Percentiles rank a stretch among this genome's conserved stretches.
phyloP scores from a whole-genome alignment of 2,329 filamentous ascomycete genomes.

The Aspergillus fumigatus region DNA sequence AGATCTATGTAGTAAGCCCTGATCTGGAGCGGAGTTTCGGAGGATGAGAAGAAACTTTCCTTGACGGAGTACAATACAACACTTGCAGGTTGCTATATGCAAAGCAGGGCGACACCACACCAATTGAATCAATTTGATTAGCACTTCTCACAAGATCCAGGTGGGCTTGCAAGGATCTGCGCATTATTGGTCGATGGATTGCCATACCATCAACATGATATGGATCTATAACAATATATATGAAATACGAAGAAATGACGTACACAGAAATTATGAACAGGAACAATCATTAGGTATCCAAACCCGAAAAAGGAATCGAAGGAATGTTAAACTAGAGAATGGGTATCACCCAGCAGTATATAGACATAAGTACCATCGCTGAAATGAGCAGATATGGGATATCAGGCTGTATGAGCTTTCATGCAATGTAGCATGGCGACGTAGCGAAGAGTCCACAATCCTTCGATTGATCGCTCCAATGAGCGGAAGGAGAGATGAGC shows the following conservation, averaged over 20 bases:
- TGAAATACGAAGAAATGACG: neutral
- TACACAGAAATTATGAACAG: neutral
- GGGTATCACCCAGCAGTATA: constrained; percentile 34
- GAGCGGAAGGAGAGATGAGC: neutral
- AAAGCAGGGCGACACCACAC: too few relatives aligned
- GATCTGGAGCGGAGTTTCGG: too few relatives aligned
- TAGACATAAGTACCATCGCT: constrained; percentile 22
- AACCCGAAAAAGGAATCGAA: constrained; percentile 15
- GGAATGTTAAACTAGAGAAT: constrained; percentile 15
- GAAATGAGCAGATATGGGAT: constrained; percentile 19
- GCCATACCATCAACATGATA: too few relatives aligned
- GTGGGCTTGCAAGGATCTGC: too few relatives aligned
- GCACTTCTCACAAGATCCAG: too few relatives aligned
- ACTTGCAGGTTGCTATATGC: too few relatives aligned
- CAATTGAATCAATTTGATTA: too few relatives aligned
- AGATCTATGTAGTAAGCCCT: too few relatives aligned
- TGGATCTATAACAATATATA: neutral
- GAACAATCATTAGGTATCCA: constrained; percentile 3
- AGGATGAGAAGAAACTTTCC: too few relatives aligned
- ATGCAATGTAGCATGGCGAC: constrained; percentile 21
- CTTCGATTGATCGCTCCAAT: neutral
- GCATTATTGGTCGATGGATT: too few relatives aligned
- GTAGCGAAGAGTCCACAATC: constrained; percentile 14
- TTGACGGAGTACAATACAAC: too few relatives aligned
- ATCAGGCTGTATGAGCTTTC: constrained; percentile 13